Evolutionary conservation across 148 eudicot genomes (phyloP).

Genomic region (Polygonum aviculare): DNA sequence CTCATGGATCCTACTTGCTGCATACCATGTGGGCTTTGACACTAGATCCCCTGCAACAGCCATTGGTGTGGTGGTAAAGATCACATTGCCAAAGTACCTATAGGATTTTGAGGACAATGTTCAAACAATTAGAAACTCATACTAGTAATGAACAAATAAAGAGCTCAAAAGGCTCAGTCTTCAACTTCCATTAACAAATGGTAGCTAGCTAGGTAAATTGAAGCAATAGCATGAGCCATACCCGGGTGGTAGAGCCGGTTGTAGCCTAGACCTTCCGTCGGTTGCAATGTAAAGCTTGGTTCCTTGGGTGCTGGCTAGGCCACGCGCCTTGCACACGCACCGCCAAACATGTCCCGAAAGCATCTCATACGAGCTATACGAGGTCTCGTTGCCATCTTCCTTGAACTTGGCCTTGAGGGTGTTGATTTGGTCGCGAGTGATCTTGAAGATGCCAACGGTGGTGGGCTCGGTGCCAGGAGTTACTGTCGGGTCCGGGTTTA

Average conservation of each 20-base stretch:
- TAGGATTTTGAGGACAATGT: background rate
- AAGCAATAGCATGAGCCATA: background rate
- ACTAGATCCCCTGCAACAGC: conserved; percentile 18
- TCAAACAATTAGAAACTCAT: background rate
- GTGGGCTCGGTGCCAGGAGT: background rate
- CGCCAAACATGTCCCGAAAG: conserved; percentile 29
- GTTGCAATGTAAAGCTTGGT: conserved; percentile 20
- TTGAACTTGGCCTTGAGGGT: conserved; percentile 12
- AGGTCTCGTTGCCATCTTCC: background rate
- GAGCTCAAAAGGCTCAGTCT: no score
- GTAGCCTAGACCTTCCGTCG: conserved; percentile 20
- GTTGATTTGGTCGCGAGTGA: conserved; percentile 18
- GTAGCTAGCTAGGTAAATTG: no score
- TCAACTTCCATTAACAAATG: no score
- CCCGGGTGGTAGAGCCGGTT: conserved; percentile 17
- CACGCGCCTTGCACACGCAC: conserved; percentile 22
- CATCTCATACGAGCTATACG: conserved; percentile 21
- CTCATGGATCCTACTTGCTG: conserved; percentile 15
- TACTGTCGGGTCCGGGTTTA: background rate
- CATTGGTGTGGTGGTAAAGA: conserved; percentile 18
- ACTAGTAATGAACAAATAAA: background rate
- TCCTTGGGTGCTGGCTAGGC: conserved; percentile 2
- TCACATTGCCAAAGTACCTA: conserved; percentile 23
- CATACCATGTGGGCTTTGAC: conserved; percentile 22
- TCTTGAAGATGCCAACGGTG: conserved; percentile 7